Percentiles rank a stretch among this genome's conserved stretches.
phyloP scores from a whole-genome alignment of 2,329 filamentous ascomycete species.

The Trichoderma gracile region DNA sequence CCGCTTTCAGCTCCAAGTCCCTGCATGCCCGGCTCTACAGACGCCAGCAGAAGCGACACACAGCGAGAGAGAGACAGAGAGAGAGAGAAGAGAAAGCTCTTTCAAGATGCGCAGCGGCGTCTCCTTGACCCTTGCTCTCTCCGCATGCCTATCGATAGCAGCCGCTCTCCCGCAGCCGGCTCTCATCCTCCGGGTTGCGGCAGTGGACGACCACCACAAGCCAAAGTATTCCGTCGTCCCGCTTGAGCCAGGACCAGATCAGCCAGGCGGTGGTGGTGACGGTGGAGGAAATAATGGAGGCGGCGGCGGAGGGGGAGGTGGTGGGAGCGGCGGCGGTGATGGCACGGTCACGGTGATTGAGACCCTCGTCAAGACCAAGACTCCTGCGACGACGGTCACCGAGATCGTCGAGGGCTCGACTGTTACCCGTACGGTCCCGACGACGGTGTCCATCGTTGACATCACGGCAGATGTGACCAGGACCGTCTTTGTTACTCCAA shows the following conservation, averaged over 20 bases:
- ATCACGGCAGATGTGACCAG: conserved; percentile 32
- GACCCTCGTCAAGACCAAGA: conserved; percentile 37
- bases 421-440: conserved; percentile 34
- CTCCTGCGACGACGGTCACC: conserved; percentile 34
- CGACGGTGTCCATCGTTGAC: conserved; percentile 39
- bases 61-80: conserved; percentile 24
- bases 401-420: conserved; percentile 34
- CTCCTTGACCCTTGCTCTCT: conserved; percentile 37
- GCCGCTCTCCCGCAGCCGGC: conserved; percentile 36
- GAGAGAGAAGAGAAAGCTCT: conserved; percentile 26
- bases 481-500: conserved; percentile 36
- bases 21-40: conserved; percentile 19
- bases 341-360: conserved; percentile 39
- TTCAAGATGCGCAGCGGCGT: conserved; percentile 38
- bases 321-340: conserved; percentile 26
- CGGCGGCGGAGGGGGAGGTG: conserved; percentile 22
- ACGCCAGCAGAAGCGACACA: not conserved
- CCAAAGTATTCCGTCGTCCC: conserved; percentile 45
- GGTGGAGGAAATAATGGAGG: conserved; percentile 24
- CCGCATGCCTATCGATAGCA: conserved; percentile 33
- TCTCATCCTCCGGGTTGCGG: conserved; percentile 31
- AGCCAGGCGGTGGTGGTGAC: conserved; percentile 27
- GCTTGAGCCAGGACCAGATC: conserved; percentile 34
- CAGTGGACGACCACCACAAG: conserved; percentile 27
- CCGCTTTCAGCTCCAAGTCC: not conserved